Conservation (phyloP, 805 yeast species). For the Priceomyces melissophilus region DNA sequence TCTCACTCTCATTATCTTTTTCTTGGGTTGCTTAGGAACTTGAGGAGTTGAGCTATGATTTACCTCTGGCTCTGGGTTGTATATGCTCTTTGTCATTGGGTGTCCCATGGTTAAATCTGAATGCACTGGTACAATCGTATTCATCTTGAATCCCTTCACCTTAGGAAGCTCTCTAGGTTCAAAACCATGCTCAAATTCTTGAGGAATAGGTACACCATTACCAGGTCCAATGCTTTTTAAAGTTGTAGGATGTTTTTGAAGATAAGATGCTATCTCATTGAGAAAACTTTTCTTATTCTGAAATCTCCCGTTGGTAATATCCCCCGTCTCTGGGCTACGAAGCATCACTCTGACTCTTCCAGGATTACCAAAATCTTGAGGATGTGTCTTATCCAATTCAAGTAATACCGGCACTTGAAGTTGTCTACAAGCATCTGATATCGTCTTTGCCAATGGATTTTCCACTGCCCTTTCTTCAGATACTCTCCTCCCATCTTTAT, state of each 20-base stretch:
- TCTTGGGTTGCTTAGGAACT: constrained; percentile 45
- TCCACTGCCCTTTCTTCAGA: constrained; percentile 63
- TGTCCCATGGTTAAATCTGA: constrained; percentile 77
- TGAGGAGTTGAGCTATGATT: constrained; percentile 27
- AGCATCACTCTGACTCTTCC: constrained; percentile 86
- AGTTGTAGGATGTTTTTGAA: constrained; percentile 68
- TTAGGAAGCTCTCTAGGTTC: constrained; percentile 61
- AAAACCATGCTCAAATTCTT: constrained; percentile 52
- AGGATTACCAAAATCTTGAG: constrained; percentile 96
- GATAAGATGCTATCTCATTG: constrained; percentile 54
- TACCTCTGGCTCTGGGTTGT: constrained; percentile 49
- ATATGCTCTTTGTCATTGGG: constrained; percentile 73
- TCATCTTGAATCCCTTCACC: constrained; percentile 86
- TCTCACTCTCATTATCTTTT: constrained; percentile 61
- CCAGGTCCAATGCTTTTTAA: constrained; percentile 46
- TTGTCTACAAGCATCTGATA: constrained; percentile 68
- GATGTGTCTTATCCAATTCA: constrained; percentile 85
- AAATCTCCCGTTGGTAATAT: constrained; percentile 27
- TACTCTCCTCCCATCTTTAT: constrained; percentile 82
- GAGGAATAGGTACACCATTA: constrained; percentile 62
- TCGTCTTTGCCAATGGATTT: constrained; percentile 82
- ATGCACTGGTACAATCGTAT: constrained; percentile 83
- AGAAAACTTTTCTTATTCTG: constrained; percentile 61
- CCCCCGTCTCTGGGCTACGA: constrained; percentile 46
- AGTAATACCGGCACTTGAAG: constrained; percentile 43